Conservation (phyloP, 768 basidiomycete genomes). For the Tephrocybe sp. region DNA sequence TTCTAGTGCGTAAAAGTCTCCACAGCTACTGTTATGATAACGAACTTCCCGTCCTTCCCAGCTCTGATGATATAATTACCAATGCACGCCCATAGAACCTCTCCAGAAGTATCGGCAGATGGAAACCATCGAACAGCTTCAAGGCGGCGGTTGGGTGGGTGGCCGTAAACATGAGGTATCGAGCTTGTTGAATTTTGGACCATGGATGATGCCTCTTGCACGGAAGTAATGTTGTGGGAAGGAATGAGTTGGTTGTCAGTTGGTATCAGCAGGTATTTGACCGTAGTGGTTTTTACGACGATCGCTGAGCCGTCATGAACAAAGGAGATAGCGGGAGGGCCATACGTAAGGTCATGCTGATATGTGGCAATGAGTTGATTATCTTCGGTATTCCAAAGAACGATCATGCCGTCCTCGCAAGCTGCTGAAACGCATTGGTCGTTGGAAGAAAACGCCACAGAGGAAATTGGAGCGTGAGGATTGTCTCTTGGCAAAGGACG, state of each 20-base stretch:
- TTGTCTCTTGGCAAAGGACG: not conserved
- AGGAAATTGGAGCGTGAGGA: not conserved
- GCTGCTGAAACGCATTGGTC: not conserved
- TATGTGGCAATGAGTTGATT: not conserved
- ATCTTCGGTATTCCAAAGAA: not conserved
- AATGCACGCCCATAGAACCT: constrained; percentile 1
- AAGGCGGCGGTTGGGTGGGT: not conserved
- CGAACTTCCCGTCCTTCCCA: not conserved
- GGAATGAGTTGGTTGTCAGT: not conserved
- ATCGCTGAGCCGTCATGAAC: not conserved
- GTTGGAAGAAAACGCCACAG: not conserved
- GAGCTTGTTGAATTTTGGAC: not conserved
- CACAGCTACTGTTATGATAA: not conserved
- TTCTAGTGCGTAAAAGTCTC: too few relatives aligned
- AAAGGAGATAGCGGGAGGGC: not conserved
- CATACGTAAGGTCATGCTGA: not conserved
- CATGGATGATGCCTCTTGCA: not conserved
- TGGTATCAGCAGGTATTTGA: not conserved
- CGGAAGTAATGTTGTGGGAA: not conserved
- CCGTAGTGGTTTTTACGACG: not conserved
- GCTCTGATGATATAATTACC: constrained; percentile 1
- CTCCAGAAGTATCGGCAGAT: not conserved
- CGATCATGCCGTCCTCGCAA: not conserved
- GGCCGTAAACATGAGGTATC: not conserved
- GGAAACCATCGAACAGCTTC: not conserved